Conservation (phyloP, 2,329 filamentous ascomycete genomes). For the Colletotrichum sp. region DNA sequence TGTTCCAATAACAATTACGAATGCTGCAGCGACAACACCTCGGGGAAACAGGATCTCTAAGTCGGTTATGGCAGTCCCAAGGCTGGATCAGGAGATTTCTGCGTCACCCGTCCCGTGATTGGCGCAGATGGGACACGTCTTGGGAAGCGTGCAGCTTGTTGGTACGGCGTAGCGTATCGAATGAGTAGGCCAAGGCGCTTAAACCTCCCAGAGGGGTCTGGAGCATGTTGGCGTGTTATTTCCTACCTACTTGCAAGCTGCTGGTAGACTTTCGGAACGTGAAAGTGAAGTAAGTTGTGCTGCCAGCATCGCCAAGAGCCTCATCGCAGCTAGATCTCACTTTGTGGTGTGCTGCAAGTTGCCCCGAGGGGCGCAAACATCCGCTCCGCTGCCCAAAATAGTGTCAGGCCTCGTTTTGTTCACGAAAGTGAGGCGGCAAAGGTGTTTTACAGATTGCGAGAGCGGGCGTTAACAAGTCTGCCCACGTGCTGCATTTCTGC, state of each 20-base stretch:
- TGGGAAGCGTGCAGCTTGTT: neutral
- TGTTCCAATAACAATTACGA: neutral
- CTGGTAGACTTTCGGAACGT: neutral
- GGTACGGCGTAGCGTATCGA: neutral
- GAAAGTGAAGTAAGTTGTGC: neutral
- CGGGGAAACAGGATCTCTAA: neutral
- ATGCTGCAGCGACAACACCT: neutral
- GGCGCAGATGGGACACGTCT: neutral
- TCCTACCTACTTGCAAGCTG: neutral
- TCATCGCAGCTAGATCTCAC: neutral
- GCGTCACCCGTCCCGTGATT: slow-evolving; percentile 15
- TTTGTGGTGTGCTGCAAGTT: neutral
- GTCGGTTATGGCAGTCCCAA: neutral
- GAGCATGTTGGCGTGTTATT: neutral
- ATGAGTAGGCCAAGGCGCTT: neutral
- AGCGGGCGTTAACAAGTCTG: neutral
- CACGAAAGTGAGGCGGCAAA: neutral
- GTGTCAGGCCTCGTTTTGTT: neutral
- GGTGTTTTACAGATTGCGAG: neutral
- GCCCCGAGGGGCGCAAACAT: neutral
- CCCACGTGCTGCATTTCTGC: neutral
- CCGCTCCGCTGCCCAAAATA: neutral
- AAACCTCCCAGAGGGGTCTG: neutral
- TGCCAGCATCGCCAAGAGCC: slow-evolving; percentile 4
- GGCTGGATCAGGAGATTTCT: slow-evolving; percentile 7